Evolutionary conservation across 768 basidiomycete species (phyloP), one percentile per base, ranked within the genome.

Genomic region (Macrolepiota dolichaula): DNA sequence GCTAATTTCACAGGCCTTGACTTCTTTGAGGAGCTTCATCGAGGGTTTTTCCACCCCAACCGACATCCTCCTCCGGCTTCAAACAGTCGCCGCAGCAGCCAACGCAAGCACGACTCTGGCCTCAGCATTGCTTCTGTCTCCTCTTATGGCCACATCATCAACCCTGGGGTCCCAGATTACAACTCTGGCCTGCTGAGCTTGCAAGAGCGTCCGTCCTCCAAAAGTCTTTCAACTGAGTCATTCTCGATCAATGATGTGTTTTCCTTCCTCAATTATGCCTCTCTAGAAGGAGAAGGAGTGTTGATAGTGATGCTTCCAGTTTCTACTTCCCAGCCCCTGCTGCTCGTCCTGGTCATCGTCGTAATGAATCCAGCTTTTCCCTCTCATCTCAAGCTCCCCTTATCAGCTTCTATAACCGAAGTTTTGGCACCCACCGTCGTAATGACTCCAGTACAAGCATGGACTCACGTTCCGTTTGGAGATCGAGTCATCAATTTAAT

Each of bases 301-400:
- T 89, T 12, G 89, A 88, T 29, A 91, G 88, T 57, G 89, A 92
- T 65, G 81, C 86, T 0, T 91, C 89, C 0, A 91, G 87, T 68
- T 91, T 91, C 74, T 91, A 89, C 66, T 89, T 88, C 81, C 79
- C 75, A 32, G 74, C 83, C 0, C 75, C 80, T 2, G 60, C 64
- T 10, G 81, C 49, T 42, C 82, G 81, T 25, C 81, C 81, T 42
- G 80, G 80, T 1, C 85, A 88, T 64, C 78, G 81, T 32, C 82
- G 81, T 22, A 82, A 83, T n/a, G 87, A 88, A 27, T 90, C 89
- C 0, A 81, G 80, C 55, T 72, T 82, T 65, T 87, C 85, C 1
- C 70, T 79, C 10, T 67, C 77, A 0, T 84, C 85, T 0, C 69
- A 81, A 24, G 84, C 78, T 3, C 91, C 90, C 2, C 91, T 90